Evolutionary conservation across 768 basidiomycete genomes (phyloP), one percentile per base, ranked within the genome.

Genomic region (Suillus hirtellus): DNA sequence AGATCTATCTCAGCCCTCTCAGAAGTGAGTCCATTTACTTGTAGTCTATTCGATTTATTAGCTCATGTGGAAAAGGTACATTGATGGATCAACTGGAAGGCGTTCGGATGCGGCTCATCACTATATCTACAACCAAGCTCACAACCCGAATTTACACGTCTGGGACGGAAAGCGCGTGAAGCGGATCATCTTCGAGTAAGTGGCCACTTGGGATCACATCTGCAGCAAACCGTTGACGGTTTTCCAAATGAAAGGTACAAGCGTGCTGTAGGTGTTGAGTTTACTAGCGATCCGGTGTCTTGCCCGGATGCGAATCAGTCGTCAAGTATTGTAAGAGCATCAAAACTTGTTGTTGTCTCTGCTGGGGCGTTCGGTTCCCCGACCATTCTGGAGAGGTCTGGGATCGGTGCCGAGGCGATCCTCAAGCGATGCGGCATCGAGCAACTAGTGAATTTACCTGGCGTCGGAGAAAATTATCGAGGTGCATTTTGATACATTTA

Each of bases 401-500:
- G 92, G 19, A 44, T 44, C 0, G 43, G 43, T 44, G 43, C 43
- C 1, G 19, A 44, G 19, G 17, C 43, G 3, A 3, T 44, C 1
- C 43, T 44, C 8, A 44, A 19, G 2, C 43, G 43, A 8, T 44
- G 43, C 43, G 43, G 43, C 7, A n/a, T 44, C 43, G 43, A 44
- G 19, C 43, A 44, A 44, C 3, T 44, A 3, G 43, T 44, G 15
- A 84, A 91, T 60, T 82, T 93, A 10, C 89, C 89, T 1, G 88
- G 88, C 14, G 90, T 93, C 2, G 91, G 91, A n/a, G 86, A 89
- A 68, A 84, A 91, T 67, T 85, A 83, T 62, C 79, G 81, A 72
- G 85, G 85, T 82, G 61, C 44, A 70, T 59, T 19, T 44, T 44
- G 31, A 5, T 37, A 6, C 19, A 38, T 3, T 34, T n/a, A 14